Conservation (phyloP, 148 eudicot species). For the Cornus controversa region DNA sequence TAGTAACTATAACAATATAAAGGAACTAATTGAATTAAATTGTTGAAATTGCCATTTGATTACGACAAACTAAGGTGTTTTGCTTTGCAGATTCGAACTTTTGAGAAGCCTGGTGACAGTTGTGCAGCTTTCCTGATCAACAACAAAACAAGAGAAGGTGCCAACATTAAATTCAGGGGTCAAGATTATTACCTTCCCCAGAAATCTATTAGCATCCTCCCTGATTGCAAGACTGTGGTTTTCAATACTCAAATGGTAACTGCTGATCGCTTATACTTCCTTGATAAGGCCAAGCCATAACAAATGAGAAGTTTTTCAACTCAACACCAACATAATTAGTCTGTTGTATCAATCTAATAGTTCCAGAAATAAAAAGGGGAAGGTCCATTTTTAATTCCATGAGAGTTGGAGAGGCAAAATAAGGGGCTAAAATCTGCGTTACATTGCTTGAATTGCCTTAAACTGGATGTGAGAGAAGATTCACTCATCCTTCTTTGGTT, state of each 20-base stretch:
- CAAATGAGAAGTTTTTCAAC: too few relatives aligned
- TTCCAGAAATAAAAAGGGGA: too few relatives aligned
- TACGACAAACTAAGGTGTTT: background rate
- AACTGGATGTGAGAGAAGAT: background rate
- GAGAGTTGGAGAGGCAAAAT: too few relatives aligned
- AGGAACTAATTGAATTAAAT: too few relatives aligned
- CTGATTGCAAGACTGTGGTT: constrained; percentile 63
- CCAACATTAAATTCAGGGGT: constrained; percentile 43
- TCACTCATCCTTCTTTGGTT: background rate
- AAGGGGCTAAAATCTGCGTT: background rate
- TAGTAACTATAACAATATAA: too few relatives aligned
- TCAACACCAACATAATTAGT: too few relatives aligned
- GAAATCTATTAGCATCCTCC: constrained; percentile 66
- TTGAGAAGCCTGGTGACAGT: constrained; percentile 37
- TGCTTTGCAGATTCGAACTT: constrained; percentile 44
- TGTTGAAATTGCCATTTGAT: too few relatives aligned
- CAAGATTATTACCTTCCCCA: constrained; percentile 36
- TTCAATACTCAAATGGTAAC: constrained; percentile 49
- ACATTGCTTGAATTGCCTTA: background rate
- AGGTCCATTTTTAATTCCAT: too few relatives aligned
- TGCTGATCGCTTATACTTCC: background rate
- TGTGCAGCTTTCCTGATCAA: constrained; percentile 68
- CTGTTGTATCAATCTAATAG: too few relatives aligned
- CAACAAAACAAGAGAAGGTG: constrained; percentile 30
- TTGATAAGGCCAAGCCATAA: too few relatives aligned